phyloP scores from a whole-genome alignment of 805 yeast species.

The Yarrowia sp. region DNA sequence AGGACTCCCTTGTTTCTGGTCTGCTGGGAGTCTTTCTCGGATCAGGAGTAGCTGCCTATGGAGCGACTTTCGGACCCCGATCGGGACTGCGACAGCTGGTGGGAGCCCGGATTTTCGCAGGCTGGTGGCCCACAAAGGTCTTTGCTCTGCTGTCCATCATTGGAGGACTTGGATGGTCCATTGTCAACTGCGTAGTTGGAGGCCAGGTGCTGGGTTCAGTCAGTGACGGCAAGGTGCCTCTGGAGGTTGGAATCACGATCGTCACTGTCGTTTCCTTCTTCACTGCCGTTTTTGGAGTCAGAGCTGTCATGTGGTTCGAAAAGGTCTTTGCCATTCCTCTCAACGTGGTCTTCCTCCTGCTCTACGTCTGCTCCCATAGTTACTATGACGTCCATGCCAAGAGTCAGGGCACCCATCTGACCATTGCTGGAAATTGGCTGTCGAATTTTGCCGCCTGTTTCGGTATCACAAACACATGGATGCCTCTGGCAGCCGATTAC shows the following conservation, averaged over 20 bases:
- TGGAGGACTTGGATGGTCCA: constrained; percentile 92
- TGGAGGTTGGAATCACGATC: constrained; percentile 76
- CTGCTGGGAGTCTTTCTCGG: constrained; percentile 70
- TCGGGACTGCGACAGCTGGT: constrained; percentile 93
- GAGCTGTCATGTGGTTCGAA: constrained; percentile 71
- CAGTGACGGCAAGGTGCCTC: constrained; percentile 68
- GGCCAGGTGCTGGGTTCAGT: constrained; percentile 79
- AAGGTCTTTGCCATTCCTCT: constrained; percentile 73
- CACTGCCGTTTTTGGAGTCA: constrained; percentile 81
- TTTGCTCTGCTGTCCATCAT: constrained; percentile 73
- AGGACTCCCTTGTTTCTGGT: constrained; percentile 68
- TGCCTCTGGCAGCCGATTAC: constrained; percentile 84
- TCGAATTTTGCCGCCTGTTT: constrained; percentile 76
- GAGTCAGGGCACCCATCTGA: constrained; percentile 52
- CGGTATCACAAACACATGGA: constrained; percentile 88
- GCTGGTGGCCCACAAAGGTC: constrained; percentile 83
- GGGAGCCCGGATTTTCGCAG: constrained; percentile 77
- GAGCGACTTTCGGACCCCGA: constrained; percentile 86
- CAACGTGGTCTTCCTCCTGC: constrained; percentile 65
- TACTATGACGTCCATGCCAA: constrained; percentile 47
- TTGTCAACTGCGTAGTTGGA: constrained; percentile 86
- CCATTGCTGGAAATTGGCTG: constrained; percentile 71
- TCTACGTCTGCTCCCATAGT: constrained; percentile 61
- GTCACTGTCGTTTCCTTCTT: constrained; percentile 68
- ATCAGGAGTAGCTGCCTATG: constrained; percentile 78